Evolutionary conservation across 345 rosid genomes (phyloP).

Genomic region (Gossypium longicalyx): DNA sequence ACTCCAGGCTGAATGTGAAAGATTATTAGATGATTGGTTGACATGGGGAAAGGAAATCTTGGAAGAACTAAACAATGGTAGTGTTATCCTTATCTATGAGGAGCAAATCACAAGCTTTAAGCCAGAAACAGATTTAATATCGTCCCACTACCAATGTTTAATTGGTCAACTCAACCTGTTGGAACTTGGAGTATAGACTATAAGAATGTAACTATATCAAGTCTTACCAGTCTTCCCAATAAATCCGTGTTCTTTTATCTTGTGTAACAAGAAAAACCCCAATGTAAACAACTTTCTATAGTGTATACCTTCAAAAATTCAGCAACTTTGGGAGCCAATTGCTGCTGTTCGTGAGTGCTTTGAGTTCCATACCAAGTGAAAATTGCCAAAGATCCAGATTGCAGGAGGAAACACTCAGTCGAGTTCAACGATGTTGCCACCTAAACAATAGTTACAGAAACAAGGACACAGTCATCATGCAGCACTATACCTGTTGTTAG

Average conservation of each 20-base stretch:
- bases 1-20: conserved; percentile 63
- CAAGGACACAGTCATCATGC: background rate
- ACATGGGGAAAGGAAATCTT: background rate
- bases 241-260: background rate
- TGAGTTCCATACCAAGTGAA: conserved; percentile 96
- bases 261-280: conserved; percentile 4
- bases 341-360: conserved; percentile 87
- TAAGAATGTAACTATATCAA: background rate
- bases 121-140: background rate
- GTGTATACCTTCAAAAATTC: conserved; percentile 77
- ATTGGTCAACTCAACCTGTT: background rate
- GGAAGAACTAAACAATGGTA: background rate
- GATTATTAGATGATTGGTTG: conserved; percentile 7
- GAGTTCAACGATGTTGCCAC: conserved; percentile 84
- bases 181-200: background rate
- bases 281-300: background rate
- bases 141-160: background rate
- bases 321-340: conserved; percentile 72
- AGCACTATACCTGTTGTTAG: background rate
- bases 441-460: conserved; percentile 36
- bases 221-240: background rate
- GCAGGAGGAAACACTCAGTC: conserved; percentile 86
- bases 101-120: background rate
- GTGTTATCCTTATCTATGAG: background rate
- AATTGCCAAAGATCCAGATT: conserved; percentile 71